phyloP scores from a whole-genome alignment of 257 asterid species.

The Gentiana dahurica region DNA sequence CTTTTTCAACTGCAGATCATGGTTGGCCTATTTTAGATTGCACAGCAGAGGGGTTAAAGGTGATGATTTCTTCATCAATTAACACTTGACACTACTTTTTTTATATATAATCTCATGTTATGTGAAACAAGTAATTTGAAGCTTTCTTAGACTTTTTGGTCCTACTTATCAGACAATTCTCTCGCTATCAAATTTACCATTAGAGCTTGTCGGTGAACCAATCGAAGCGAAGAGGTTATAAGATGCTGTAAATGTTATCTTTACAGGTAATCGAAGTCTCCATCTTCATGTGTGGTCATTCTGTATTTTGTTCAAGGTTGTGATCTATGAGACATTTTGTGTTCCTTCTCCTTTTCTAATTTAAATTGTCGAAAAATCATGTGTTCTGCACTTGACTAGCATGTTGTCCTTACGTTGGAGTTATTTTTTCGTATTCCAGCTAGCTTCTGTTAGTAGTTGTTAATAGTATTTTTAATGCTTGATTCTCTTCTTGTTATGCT shows the following conservation, averaged over 20 bases:
- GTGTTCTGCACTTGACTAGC: too few species aligned
- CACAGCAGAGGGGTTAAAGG: constrained; percentile 98
- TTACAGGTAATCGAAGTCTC: constrained; percentile 54
- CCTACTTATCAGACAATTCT: constrained; percentile 56
- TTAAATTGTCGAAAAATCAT: too few species aligned
- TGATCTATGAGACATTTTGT: background rate
- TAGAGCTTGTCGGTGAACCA: constrained; percentile 69
- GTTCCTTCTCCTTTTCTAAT: background rate
- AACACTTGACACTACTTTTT: background rate
- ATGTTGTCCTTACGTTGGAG: too few species aligned
- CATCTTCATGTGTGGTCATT: background rate
- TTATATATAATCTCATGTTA: too few species aligned
- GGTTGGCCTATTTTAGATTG: constrained; percentile 99
- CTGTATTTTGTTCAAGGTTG: background rate
- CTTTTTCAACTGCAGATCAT: constrained; percentile 94
- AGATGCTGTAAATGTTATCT: constrained; percentile 93
- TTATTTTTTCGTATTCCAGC: too few species aligned
- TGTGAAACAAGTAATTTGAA: background rate
- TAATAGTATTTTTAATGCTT: too few species aligned
- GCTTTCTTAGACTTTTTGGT: constrained; percentile 7
- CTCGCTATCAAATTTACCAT: constrained; percentile 58
- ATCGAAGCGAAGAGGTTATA: constrained; percentile 48
- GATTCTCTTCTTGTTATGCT: too few species aligned
- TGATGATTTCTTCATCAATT: constrained; percentile 19
- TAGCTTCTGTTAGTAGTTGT: too few species aligned